Percentiles rank a stretch among this genome's conserved stretches.
These are phyloP conservation scores for Teunomyces aglyptinius DNA, from an alignment of 805 yeast genomes.

Conservation along the genomic window DNA sequence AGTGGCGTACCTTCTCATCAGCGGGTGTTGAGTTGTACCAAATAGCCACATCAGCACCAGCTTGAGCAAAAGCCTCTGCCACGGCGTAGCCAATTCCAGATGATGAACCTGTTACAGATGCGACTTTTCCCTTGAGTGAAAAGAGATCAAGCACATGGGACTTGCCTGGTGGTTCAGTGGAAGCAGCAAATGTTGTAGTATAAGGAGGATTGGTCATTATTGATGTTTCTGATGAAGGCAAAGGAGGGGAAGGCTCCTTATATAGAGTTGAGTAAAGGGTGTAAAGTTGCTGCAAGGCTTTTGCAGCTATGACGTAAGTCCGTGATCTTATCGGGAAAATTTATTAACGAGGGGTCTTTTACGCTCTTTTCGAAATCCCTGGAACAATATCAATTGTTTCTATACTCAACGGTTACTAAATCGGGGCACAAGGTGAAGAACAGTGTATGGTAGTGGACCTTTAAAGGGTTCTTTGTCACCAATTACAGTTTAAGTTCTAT, in stretches of 20 bases:
- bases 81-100: slow-evolving; percentile 81
- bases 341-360: not conserved
- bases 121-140: slow-evolving; percentile 77
- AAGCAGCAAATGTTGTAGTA: slow-evolving; percentile 30
- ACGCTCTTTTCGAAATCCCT: no score
- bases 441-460: no score
- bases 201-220: not conserved
- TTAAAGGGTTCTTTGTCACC: not conserved
- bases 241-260: not conserved
- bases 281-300: not conserved
- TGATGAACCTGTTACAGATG: slow-evolving; percentile 82
- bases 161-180: slow-evolving; percentile 52
- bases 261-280: not conserved
- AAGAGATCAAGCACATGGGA: slow-evolving; percentile 63
- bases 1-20: slow-evolving; percentile 53
- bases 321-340: not conserved
- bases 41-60: slow-evolving; percentile 80
- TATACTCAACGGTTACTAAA: no score
- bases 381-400: no score
- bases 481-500: not conserved
- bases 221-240: not conserved
- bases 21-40: slow-evolving; percentile 62
- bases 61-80: slow-evolving; percentile 81
- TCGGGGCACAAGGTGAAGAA: no score
- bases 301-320: not conserved